Evolutionary conservation across 208 protist genomes (phyloP), one percentile per base, ranked within the genome.

Genomic region (Lotmaria passim): DNA sequence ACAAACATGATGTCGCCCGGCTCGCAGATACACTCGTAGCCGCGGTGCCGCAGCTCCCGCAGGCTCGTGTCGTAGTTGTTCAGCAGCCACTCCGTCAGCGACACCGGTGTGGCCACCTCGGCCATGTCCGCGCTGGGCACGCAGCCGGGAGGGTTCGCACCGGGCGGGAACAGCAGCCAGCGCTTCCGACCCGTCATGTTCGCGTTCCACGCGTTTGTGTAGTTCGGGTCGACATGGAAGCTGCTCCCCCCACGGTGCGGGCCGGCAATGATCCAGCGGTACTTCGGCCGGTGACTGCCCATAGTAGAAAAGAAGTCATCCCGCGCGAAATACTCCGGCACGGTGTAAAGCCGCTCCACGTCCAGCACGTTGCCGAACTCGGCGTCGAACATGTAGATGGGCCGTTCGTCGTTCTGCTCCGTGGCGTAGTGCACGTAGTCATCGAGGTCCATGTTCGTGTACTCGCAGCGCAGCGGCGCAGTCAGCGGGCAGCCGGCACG

Each of bases 351-450:
- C 21, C 55, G 50, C 57, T 89, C 86, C 8, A 65, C 52, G 60
- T 84, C 67, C 51, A 93, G 81, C 50, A 73, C 77, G 24, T 30
- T 75, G 47, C 82, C 86, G 48, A 94, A 97, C 68, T 97, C 86
- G 12, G 87, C 75, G 73, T 97, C 92, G 69, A 97, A 97, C 78
- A 97, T 87, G 80, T 97, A 97, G 61, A 93, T 93, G 12, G 90
- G 90, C n/a, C 90, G 85, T 69, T 97, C 92, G 66, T 95, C 92
- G 8, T 67, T 73, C 65, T 94, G 88, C 61, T 87, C 78, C 36
- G 48, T 76, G 1, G 89, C 88, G 73, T 97, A 97, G 34, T 50
- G 79, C 24, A 94, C 87, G 62, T 95, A 97, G 75, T 97, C 90
- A 26, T 66, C 75, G n/a, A 94, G 65, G 48, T 64, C 86, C 90